Conservation (phyloP, 192 early-diverging fungal genomes). For the Podila verticillata region DNA sequence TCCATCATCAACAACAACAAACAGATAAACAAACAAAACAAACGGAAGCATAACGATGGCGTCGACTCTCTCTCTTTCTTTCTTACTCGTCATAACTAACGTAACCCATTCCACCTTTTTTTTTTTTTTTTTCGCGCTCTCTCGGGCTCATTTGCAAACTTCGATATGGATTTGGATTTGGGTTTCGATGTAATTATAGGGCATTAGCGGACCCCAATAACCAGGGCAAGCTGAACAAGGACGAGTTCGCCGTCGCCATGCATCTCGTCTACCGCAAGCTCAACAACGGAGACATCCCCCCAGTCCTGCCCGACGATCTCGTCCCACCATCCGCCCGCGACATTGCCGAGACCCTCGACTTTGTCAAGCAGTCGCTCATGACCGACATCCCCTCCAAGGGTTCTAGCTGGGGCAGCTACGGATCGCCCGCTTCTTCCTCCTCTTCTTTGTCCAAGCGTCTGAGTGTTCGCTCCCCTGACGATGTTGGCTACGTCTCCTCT, state of each 20-base stretch:
- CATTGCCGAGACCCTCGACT: slow-evolving; percentile 71
- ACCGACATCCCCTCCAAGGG: slow-evolving; percentile 62
- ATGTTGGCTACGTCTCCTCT: slow-evolving; percentile 53
- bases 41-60: neutral
- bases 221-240: slow-evolving; percentile 88
- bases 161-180: neutral
- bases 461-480: slow-evolving; percentile 44
- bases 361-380: slow-evolving; percentile 72
- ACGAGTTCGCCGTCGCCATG: slow-evolving; percentile 98
- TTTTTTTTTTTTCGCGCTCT: slow-evolving; percentile 11
- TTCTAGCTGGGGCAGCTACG: slow-evolving; percentile 37
- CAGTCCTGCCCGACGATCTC: slow-evolving; percentile 81
- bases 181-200: slow-evolving; percentile 52
- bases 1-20: too few relatives aligned
- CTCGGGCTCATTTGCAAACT: neutral
- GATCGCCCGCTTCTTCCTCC: slow-evolving; percentile 19
- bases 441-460: slow-evolving; percentile 38
- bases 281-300: slow-evolving; percentile 84
- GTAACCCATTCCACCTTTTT: too few relatives aligned
- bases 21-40: neutral
- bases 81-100: slow-evolving; percentile 9
- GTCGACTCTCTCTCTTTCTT: neutral
- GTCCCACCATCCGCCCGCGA: slow-evolving; percentile 89
- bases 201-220: slow-evolving; percentile 80
- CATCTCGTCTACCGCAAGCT: slow-evolving; percentile 92